Evolutionary conservation across 352 stramenopile genomes (phyloP), one percentile per base, ranked within the genome.

Genomic region (Globisporangium cederbergense): DNA sequence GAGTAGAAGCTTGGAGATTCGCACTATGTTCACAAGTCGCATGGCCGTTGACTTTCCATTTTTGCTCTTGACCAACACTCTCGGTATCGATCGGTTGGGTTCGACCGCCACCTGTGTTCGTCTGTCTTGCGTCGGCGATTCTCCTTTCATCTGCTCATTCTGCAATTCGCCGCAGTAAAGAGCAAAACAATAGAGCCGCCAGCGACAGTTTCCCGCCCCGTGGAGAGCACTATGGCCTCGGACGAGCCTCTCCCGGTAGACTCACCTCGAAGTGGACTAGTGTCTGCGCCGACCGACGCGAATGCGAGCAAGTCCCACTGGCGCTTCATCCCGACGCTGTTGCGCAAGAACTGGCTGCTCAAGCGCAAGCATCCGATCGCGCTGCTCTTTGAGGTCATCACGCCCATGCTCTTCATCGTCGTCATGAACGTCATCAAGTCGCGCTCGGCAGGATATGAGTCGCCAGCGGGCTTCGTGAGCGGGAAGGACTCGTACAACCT

Each of bases 331-430:
- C 75, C 77, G 14, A 76, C 70, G 62, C 64, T 93, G 46, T 75
- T 93, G 58, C 75, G 82, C 55, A 93, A 93, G 74, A 93, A 93
- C 71, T 88, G 73, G 70, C 68, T 85, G 73, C 84, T 93, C 68
- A 93, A 93, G 77, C 76, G 73, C 55, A 83, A 86, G 42, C 72
- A 87, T 25, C 75, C 72, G 18, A 22, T 88, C 3, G 74, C 70
- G 9, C 61, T 83, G 13, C 28, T 84, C 34, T 76, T 88, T 34
- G 85, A 93, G 65, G 65, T 91, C 51, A 50, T 90, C 45, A 74
- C 81, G 3, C 84, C 84, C 18, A 68, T 88, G 20, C 34, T 83
- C 62, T 88, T 87, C 64, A 76, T 93, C 42, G 20, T 81, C 25
- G 32, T 89, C 47, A 78, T 93, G 56, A 62, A 82, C 53, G 56